Evolutionary conservation across 306 rosid genomes (phyloP).

Genomic region (Rosa persica): DNA sequence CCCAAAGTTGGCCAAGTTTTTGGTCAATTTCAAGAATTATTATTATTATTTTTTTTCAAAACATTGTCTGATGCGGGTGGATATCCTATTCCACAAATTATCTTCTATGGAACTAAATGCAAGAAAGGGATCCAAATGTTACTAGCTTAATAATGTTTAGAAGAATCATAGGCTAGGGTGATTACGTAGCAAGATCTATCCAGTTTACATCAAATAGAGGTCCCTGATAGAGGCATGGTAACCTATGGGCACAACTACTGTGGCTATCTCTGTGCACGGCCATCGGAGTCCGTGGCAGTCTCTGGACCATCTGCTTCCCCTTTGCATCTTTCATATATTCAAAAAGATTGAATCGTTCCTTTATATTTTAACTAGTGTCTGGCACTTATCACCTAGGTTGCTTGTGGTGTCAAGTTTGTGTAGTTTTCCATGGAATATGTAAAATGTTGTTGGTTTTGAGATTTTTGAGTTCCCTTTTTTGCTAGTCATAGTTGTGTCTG

Average conservation of each 20-base stretch:
- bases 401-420: neutral
- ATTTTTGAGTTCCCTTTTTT: neutral
- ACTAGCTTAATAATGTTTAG: conserved; percentile 1
- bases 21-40: neutral
- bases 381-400: neutral
- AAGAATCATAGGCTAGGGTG: neutral
- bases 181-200: neutral
- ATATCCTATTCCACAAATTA: neutral
- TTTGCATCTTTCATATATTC: conserved; percentile 2
- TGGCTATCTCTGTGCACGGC: conserved; percentile 3
- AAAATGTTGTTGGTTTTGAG: neutral
- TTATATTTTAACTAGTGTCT: neutral
- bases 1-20: conserved; percentile 4
- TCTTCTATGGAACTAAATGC: neutral
- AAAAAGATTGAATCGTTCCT: neutral
- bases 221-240: neutral
- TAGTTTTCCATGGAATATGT: neutral
- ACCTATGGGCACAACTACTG: neutral
- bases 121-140: neutral
- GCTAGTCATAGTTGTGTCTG: neutral
- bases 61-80: neutral
- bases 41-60: neutral
- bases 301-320: neutral
- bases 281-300: neutral
- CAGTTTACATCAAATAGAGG: neutral